Base-by-base conservation (phyloP, 164 flowering plant species). In the Annona squamosa region DNA sequence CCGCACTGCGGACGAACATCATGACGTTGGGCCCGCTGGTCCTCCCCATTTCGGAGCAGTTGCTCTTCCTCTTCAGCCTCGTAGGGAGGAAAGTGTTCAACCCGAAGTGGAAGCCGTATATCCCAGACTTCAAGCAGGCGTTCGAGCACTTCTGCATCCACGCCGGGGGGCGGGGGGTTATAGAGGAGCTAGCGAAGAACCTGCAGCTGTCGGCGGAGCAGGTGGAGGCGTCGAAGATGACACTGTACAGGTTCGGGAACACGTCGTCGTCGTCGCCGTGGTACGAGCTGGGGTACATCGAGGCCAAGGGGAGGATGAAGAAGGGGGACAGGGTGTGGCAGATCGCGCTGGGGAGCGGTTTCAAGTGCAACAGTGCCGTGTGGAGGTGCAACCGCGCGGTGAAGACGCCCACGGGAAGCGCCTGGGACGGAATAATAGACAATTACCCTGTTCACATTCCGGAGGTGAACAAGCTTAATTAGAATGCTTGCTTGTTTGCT, bases 141-240 rank as follows among this genome's bases (percentile, higher is more conserved):
- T 81, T 82, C 37, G 79, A 81, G 65, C 87, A 85, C 62, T 83
- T 80, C 76, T 81, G 84, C 81, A 77, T 84, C 17, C 84, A 84
- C 63, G 74, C 86, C 7, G 83, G 86, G 6, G 86, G 87, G 0
- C 76, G 79, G 67, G 79, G 82, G n/a, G 82, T 81, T 26, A 82
- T 85, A 26, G 68, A 77, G 4, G 87, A 77, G 45, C 66, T 83
- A 13, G 75, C 76, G 72, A 74, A 68, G 62, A 77, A 74, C 68
- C 77, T 85, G 0, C 65, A 46, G 68, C 52, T 85, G 47, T 71
- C 63, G n/a, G 46, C 77, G 12, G 73, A 80, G n/a, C 78, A 83
- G 61, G 81, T 74, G 0, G 87, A 83, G 75, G 80, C 85, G 10
- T 78, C 87, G 10, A 77, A 71, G 66, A 83, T 85, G 87, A 77